phyloP scores from a whole-genome alignment of 345 rosid species.

The Jatropha curcas region DNA sequence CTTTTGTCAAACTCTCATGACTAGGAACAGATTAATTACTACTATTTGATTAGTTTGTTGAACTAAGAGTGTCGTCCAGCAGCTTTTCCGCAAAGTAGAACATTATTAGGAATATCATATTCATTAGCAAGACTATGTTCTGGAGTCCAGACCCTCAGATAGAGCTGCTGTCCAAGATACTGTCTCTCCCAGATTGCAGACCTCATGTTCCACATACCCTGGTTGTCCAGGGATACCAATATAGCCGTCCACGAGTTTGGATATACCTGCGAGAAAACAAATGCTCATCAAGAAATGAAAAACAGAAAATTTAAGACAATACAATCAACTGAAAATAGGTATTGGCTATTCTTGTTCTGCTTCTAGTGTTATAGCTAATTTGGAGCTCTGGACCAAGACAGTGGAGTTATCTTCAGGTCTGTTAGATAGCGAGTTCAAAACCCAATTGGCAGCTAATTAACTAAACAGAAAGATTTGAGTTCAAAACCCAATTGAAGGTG shows the following conservation, averaged over 20 bases:
- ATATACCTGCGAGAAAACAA: constrained; percentile 55
- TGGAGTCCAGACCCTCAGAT: constrained; percentile 70
- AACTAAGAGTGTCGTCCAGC: constrained; percentile 45
- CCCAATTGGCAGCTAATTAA: too few species aligned
- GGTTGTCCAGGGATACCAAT: constrained; percentile 80
- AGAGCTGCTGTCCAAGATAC: constrained; percentile 84
- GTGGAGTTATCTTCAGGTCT: too few species aligned
- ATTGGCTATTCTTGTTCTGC: neutral
- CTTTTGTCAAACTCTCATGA: constrained; percentile 49
- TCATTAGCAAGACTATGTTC: constrained; percentile 63
- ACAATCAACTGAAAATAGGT: neutral
- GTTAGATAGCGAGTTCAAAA: too few species aligned
- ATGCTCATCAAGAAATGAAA: neutral
- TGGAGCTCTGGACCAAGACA: too few species aligned
- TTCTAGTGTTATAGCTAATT: neutral
- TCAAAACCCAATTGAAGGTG: too few species aligned
- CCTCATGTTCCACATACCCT: constrained; percentile 98
- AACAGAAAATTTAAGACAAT: neutral
- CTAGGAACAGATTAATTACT: constrained; percentile 28
- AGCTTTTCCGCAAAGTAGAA: constrained; percentile 83
- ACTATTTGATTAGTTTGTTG: neutral
- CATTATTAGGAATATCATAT: constrained; percentile 72
- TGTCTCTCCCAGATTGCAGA: constrained; percentile 90
- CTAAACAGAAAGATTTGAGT: too few species aligned
- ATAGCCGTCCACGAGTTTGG: constrained; percentile 85